Percentiles rank a stretch among this genome's conserved stretches.
Conservation (phyloP, 108 stramenopile genomes). For the Tribonema minus region DNA sequence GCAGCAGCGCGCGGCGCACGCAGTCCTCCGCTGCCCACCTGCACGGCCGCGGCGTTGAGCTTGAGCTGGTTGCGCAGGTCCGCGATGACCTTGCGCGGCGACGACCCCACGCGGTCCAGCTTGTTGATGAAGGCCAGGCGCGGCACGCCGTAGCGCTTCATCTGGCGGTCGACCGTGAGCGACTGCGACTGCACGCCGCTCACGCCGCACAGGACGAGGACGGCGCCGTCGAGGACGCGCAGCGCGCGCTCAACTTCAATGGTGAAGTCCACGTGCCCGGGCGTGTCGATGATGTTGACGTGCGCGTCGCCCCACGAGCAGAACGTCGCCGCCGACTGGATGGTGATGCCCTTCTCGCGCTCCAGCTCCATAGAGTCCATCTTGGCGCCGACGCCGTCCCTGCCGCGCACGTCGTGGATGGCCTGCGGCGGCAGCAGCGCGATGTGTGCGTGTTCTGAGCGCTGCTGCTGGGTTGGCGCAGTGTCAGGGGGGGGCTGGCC, state of each 20-base stretch:
- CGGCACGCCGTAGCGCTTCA: constrained; percentile 97
- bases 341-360: constrained; percentile 97
- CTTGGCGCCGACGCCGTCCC: constrained; percentile 93
- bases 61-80: constrained; percentile 40
- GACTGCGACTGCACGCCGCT: constrained; percentile 96
- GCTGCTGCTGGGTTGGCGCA: too few species aligned
- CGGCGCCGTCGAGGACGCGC: constrained; percentile 95
- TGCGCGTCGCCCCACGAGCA: constrained; percentile 88
- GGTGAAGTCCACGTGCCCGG: constrained; percentile 98
- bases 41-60: constrained; percentile 6
- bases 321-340: constrained; percentile 89
- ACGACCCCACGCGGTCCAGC: constrained; percentile 91
- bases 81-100: constrained; percentile 63
- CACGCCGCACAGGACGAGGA: constrained; percentile 86
- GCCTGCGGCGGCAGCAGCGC: too few species aligned
- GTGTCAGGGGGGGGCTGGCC: too few species aligned
- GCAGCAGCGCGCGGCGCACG: too few species aligned
- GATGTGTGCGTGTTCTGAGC: too few species aligned
- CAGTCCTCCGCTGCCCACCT: too few species aligned
- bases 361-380: constrained; percentile 99
- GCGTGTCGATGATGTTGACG: constrained; percentile 99
- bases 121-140: constrained; percentile 98
- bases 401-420: constrained; percentile 64
- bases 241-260: constrained; percentile 94
- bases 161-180: constrained; percentile 97